Evolutionary conservation across 116 monocot genomes (phyloP).

Genomic region (Cymodocea nodosa): DNA sequence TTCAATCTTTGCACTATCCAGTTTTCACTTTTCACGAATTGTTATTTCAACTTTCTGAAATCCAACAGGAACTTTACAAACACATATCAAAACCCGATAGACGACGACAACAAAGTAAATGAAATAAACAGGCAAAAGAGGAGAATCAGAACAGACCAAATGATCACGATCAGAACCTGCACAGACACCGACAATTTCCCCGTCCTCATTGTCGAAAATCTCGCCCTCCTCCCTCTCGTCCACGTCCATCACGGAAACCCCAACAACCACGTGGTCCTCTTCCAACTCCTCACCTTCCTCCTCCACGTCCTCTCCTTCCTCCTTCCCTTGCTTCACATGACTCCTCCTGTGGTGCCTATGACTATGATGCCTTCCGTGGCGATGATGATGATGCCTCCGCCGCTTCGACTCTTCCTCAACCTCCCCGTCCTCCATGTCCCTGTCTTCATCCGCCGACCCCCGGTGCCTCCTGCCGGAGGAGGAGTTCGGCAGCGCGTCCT

Average conservation of each 20-base stretch:
- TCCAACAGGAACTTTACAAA: conserved; percentile 1
- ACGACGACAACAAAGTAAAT: neutral
- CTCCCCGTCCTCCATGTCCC: conserved; percentile 1
- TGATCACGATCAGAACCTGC: neutral
- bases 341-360: conserved; percentile 13
- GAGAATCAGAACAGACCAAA: conserved; percentile 34
- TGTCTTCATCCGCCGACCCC: conserved; percentile 1
- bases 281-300: conserved; percentile 6
- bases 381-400: conserved; percentile 21
- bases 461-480: conserved; percentile 8
- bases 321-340: neutral
- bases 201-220: conserved; percentile 42
- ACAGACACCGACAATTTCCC: conserved; percentile 7
- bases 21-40: neutral
- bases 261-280: neutral
- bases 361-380: conserved; percentile 17
- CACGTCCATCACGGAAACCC: conserved; percentile 6
- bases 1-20: neutral
- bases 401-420: conserved; percentile 9
- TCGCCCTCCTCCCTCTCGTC: conserved; percentile 79
- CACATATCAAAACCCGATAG: conserved; percentile 4
- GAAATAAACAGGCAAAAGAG: neutral
- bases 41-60: neutral
- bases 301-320: neutral
- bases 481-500: neutral